These are phyloP conservation scores for Polychytrium aggregatum DNA, from an alignment of 192 early-diverging fungal genomes.

Conservation along the genomic window DNA sequence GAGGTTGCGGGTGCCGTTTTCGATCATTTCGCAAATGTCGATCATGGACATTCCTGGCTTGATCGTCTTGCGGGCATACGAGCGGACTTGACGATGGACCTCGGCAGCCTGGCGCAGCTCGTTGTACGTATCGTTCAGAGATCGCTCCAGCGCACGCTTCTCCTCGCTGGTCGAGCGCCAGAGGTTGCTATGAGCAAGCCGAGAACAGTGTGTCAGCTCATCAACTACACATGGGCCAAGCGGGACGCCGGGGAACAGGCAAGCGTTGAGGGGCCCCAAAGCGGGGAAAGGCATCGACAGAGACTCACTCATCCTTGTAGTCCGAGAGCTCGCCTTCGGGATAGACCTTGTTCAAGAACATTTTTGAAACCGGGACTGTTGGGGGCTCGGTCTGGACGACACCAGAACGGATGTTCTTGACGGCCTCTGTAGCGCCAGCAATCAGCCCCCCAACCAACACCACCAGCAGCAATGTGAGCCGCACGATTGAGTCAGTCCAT, in stretches of 20 bases:
- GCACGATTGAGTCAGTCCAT: neutral
- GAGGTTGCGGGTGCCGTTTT: constrained; percentile 84
- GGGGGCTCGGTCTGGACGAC: constrained; percentile 37
- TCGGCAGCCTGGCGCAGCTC: constrained; percentile 83
- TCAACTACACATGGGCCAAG: neutral
- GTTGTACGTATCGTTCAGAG: constrained; percentile 59
- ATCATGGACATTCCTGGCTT: constrained; percentile 94
- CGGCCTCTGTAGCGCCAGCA: constrained; percentile 3
- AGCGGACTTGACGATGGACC: constrained; percentile 84
- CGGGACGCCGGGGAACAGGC: neutral
- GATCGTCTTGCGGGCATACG: constrained; percentile 66
- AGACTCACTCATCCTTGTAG: constrained; percentile 69
- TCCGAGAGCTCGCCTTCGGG: constrained; percentile 74
- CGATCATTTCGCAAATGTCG: constrained; percentile 83
- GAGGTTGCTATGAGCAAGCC: constrained; percentile 46
- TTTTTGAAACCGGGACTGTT: constrained; percentile 61
- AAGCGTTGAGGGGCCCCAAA: neutral
- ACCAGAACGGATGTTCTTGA: neutral
- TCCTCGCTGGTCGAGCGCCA: constrained; percentile 88
- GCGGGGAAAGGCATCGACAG: neutral
- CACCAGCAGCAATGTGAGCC: neutral
- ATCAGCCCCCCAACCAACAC: neutral
- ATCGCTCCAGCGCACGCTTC: constrained; percentile 71
- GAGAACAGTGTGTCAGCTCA: too few relatives aligned
- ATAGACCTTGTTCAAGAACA: constrained; percentile 68